Evolutionary conservation across 2,329 filamentous ascomycete species (phyloP), one percentile per base, ranked within the genome.

Genomic region (Ilyonectria mors-panacis): DNA sequence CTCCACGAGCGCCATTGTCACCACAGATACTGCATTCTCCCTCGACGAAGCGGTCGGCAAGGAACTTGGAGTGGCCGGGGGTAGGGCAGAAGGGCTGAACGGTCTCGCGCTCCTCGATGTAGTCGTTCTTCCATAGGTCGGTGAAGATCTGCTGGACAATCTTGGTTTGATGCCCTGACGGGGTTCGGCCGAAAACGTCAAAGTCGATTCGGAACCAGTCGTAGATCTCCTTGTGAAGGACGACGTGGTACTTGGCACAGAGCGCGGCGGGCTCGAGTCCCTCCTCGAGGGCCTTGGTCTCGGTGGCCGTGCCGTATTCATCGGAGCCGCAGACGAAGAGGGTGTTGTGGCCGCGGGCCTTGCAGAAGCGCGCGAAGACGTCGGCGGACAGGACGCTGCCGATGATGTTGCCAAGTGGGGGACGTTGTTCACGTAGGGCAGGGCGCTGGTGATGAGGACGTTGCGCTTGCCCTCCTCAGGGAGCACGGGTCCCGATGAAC

Each of bases 191-290:
- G 79, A 98, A 99, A 81, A 95, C 92, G 83, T 98, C 95, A 79
- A 98, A 98, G 65, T 89, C 91, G 77, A 98, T 95, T 78, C 94
- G 90, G 84, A 99, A 99, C 94, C 95, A 98, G 80, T 97, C 89
- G 82, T 98, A 98, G 72, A 98, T 92, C 55, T 93, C 93, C 76
- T 94, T 91, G 83, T 98, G 95, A 66, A 97, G 90, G 76, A 90
- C 90, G 76, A 90, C 90, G 83, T 97, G 93, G 85, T 97, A 98
- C 84, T 98, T 97, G 82, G 93, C 90, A 85, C 95, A 98, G 13
- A 98, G 89, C 78, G 95, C 88, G 76, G 93, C 87, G 23, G 95
- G 94, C 13, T 92, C 94, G 70, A 94, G 86, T 15, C 92, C 92
- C 79, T 96, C 94, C 80, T 97, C 94, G 45, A 98, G 89, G 5